Conservation (phyloP, 768 basidiomycete genomes). For the Trametes cingulata region DNA sequence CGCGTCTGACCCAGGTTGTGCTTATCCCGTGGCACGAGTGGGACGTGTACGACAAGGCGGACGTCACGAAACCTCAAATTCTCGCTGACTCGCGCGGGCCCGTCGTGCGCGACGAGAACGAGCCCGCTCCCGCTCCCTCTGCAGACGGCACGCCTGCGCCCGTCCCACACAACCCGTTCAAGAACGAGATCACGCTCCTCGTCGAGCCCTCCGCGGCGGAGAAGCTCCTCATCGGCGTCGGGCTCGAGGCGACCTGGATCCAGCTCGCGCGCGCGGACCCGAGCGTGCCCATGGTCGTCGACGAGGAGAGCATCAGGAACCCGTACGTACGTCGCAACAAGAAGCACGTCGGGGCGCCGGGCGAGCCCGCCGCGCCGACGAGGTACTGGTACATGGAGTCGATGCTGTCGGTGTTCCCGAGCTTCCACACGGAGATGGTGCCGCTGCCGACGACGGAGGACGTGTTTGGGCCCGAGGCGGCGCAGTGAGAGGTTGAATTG, state of each 20-base stretch:
- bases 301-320: neutral
- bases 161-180: conserved; percentile 48
- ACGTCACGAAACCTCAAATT: conserved; percentile 39
- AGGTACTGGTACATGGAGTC: conserved; percentile 65
- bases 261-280: conserved; percentile 53
- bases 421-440: conserved; percentile 44
- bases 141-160: conserved; percentile 12
- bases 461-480: conserved; percentile 4
- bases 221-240: conserved; percentile 53
- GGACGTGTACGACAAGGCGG: conserved; percentile 37
- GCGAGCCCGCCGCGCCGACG: conserved; percentile 27
- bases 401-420: conserved; percentile 52
- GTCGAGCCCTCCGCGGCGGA: conserved; percentile 48
- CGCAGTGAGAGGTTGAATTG: neutral
- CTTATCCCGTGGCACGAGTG: conserved; percentile 56
- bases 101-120: conserved; percentile 29
- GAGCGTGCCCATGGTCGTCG: conserved; percentile 9
- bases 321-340: conserved; percentile 22
- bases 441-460: conserved; percentile 19
- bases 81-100: conserved; percentile 40
- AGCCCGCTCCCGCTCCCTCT: conserved; percentile 4
- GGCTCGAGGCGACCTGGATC: conserved; percentile 66
- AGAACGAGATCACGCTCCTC: conserved; percentile 61
- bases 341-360: conserved; percentile 29
- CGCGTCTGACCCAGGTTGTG: conserved; percentile 49